Base-by-base conservation (phyloP, 352 stramenopile genomes). In the Pythium periplocum region DNA sequence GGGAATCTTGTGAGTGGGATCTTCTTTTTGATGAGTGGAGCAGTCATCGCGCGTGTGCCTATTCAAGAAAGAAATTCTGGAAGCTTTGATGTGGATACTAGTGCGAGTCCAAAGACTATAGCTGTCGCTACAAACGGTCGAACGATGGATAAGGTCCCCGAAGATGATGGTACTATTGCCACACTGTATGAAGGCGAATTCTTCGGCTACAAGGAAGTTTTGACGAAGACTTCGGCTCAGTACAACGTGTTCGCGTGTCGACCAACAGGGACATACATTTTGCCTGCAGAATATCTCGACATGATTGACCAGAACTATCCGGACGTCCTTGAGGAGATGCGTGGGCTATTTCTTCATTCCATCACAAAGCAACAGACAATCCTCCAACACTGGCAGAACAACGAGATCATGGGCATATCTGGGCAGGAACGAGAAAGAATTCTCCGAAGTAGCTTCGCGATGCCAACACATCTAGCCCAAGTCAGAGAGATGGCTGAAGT, bases 311-410 rank as follows among this genome's bases (percentile, higher is more conserved):
- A 57, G 9, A 48, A 74, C 30, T 91, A 84, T 44, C 78, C 80
- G 4, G 51, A 67, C 30, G 78, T 88, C 7, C 68, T 86, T 48
- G 71, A 86, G 36, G 80, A 91, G 48, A 79, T 91, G 55, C 67
- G 75, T 5, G 46, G 52, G n/a, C 65, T 89, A n/a, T 75, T 87
- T 42, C 68, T 91, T 51, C 72, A 89, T 53, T 86, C 81, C 32
- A 85, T 91, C 59, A 78, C 69, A 37, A 83, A 83, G 41, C 81
- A 91, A 59, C 81, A 91, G 38, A 89, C 76, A 12, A 69, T 87
- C 40, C 62, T 83, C 7, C 59, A 84, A 26, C 76, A 74, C 30
- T 88, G 75, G 77, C 77, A 90, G 45, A 86, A 88, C 50, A 88
- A 88, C 51, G 71, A 86, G 4, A 59, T 63, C 10, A 85, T 90